Evolutionary conservation across 1,139 yeast species (phyloP), one percentile per base, ranked within the genome.

Genomic region (Yamadazyma friedrichii): DNA sequence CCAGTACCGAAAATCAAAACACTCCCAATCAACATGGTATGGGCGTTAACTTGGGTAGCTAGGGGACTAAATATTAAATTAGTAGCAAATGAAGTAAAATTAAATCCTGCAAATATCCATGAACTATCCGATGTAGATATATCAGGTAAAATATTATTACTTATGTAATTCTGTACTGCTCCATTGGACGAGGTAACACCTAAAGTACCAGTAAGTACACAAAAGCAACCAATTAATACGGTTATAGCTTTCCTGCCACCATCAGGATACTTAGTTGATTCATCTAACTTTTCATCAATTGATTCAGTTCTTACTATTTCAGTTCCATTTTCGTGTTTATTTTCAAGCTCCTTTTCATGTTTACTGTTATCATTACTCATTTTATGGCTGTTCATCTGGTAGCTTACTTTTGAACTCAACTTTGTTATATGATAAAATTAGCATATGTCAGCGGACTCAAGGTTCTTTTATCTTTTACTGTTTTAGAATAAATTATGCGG

Each of bases 61-160:
- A 61, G 40, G 0, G 82, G 64, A 0, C 64, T 62, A 37, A 53
- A 45, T 6, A 62, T 38, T 11, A 62, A 36, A 1, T 52, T 48
- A 37, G 54, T 48, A 2, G 64, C 66, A 46, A 62, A 62, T 12
- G 56, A 53, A 36, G 54, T 42, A 36, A 61, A 57, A 40, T 56
- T 55, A 44, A 53, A 59, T n/a, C 55, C 41, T 5, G 64, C 56
- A 46, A 62, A 62, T 10, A 62, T 61, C 67, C 67, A 62, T 4
- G 59, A 60, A 3, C 62, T 49, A 6, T 58, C 48, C 10, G 64
- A 54, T 6, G 53, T 48, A 2, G 54, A 44, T 11, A 45, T 49
- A 25, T 49, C 39, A 3, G 47, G 39, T 3, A 62, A 45, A 13
- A 58, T 51, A 39, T 52, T 42, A 10, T 47, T 42, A n/a, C 52